A percentile compares a stretch with the other conserved stretches of the same genome.
These are phyloP conservation scores for Chrysochromulina tobinii DNA, from an alignment of 78 protist genomes.

Conservation along the genomic window DNA sequence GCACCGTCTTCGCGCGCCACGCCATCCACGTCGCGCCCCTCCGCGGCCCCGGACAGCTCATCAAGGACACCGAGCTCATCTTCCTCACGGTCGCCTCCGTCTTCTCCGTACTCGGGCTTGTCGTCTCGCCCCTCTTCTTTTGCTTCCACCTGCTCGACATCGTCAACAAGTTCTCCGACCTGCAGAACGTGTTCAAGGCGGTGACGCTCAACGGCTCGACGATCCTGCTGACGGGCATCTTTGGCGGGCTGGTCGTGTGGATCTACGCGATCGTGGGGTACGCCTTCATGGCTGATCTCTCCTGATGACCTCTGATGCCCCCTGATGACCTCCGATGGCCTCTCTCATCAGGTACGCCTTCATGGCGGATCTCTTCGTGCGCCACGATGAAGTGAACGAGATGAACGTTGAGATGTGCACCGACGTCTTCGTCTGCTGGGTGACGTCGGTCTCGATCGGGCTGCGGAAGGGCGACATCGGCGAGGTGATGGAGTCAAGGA, in stretches of 20 bases:
- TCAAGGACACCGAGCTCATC: background rate
- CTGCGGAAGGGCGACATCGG: background rate
- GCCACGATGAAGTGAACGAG: no score
- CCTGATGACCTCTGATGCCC: no score
- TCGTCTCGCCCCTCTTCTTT: background rate
- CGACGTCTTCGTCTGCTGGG: background rate
- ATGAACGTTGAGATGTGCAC: background rate
- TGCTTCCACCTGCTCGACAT: conserved; percentile 1
- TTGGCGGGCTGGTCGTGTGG: conserved; percentile 49
- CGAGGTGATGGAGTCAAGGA: no score
- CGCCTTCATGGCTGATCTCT: no score
- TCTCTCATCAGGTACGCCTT: no score
- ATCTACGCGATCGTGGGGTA: conserved; percentile 45
- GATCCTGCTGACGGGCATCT: conserved; percentile 47
- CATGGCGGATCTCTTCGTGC: no score
- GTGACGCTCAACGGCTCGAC: conserved; percentile 42
- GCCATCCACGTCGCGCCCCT: background rate
- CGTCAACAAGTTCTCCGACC: background rate
- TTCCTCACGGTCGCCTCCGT: background rate
- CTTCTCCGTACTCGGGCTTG: background rate
- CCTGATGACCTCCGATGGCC: no score
- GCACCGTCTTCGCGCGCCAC: background rate
- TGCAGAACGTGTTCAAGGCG: background rate
- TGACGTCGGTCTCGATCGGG: background rate
- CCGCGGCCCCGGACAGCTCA: background rate